Base-by-base conservation (phyloP, 2,329 filamentous ascomycete genomes). In the Clonostachys chloroleuca region DNA sequence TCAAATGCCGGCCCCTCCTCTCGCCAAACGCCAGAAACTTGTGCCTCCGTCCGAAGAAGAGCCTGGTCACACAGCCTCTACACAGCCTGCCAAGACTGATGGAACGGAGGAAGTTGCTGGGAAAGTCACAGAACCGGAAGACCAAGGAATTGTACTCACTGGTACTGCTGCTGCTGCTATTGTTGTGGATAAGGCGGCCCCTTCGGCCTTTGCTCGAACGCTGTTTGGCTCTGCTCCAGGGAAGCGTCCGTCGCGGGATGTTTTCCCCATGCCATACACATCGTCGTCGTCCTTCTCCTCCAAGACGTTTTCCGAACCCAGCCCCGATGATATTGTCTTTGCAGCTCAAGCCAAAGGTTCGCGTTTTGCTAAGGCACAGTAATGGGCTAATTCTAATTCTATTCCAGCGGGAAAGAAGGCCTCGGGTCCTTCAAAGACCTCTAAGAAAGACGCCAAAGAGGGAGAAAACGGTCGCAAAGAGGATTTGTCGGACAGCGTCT, bases 281-380 rank as follows among this genome's bases (percentile, higher is more conserved):
- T 67, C 67, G 13, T 73, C 73, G 39, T 66, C 74, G 33, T 66
- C 70, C 47, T 74, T 74, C 63, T 61, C 73, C 67, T 61, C 74
- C 59, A 73, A 82, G 60, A 81, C 84, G 49, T 96, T 96, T 70
- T 75, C 85, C 74, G 82, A 83, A 63, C 92, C 92, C 47, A 96
- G 92, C 68, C 92, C 92, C 56, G 92, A 97, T 72, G 92, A 96
- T 65, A 72, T 94, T 60, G 88, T 96, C 59, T 77, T 90, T 52
- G 83, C 85, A 65, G 92, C 92, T 56, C 92, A 96, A 75, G 85
- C 85, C 70, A 87, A 91, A 89, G 86, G 87, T 90, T 88, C 84
- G 83, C 78, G 72, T 62, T 74, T 73, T 66, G 65, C 68, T 60
- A 76, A 67, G 64, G 70, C 67, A 63, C 70, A 69, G 56, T 70